Conservation (phyloP, 306 rosid species). For the Medicago arabica region DNA sequence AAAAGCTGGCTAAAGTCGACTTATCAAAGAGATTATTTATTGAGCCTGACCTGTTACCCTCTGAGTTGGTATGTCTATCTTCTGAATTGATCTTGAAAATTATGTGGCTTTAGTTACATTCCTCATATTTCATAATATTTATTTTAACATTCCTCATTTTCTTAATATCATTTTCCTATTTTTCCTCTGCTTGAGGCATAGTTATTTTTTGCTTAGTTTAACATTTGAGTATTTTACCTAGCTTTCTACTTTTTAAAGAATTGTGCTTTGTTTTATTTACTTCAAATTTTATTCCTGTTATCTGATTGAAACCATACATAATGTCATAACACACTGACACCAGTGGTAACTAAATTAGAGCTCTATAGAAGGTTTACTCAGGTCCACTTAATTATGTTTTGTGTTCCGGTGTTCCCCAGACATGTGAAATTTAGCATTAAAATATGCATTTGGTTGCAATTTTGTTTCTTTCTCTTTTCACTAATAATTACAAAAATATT, state of each 20-base stretch:
- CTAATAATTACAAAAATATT: too few relatives aligned
- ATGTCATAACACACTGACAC: conserved; percentile 12
- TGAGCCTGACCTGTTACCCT: conserved; percentile 70
- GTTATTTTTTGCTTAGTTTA: not conserved
- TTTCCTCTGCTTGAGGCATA: not conserved
- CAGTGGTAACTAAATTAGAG: not conserved
- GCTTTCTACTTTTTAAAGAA: not conserved
- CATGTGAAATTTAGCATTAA: not conserved
- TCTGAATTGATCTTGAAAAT: conserved; percentile 30
- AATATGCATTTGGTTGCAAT: not conserved
- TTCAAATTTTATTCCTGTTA: not conserved
- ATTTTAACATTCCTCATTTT: not conserved
- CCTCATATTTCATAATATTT: conserved; percentile 1
- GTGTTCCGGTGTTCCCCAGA: not conserved
- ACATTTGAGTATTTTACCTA: not conserved
- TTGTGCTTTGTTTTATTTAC: not conserved
- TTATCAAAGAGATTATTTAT: conserved; percentile 77
- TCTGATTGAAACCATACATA: conserved; percentile 14
- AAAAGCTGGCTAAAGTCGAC: conserved; percentile 67
- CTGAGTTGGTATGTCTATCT: conserved; percentile 71
- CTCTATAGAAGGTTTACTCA: not conserved
- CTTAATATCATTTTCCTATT: conserved; percentile 7
- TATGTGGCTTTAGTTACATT: conserved; percentile 13
- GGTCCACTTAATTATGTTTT: conserved; percentile 17
- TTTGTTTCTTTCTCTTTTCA: not conserved